These are phyloP conservation scores for Primulina tabacum DNA, from an alignment of 257 asterid genomes.

Conservation along the genomic window DNA sequence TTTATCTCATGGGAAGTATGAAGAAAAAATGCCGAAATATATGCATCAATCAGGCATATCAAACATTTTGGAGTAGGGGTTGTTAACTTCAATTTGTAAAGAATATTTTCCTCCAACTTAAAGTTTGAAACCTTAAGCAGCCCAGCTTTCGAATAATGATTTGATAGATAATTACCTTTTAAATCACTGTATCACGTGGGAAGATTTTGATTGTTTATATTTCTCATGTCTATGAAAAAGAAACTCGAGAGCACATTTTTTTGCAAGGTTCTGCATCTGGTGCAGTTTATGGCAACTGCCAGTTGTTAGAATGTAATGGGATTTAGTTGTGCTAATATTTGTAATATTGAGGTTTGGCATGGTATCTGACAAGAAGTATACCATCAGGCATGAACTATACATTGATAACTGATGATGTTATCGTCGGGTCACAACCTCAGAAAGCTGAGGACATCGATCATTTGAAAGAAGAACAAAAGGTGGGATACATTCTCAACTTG, in stretches of 20 bases:
- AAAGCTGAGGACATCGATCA: conserved; percentile 79
- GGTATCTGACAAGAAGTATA: conserved; percentile 22
- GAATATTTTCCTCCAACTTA: neutral
- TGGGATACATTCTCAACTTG: conserved; percentile 74
- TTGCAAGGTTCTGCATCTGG: neutral
- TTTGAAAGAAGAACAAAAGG: conserved; percentile 65
- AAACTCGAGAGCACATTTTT: neutral
- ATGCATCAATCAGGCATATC: neutral
- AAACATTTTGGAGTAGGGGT: too few relatives aligned
- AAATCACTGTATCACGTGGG: conserved; percentile 14
- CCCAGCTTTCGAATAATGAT: neutral
- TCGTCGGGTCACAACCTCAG: conserved; percentile 96
- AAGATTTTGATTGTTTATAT: neutral
- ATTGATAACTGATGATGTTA: conserved; percentile 70
- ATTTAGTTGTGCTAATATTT: neutral
- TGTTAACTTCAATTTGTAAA: too few relatives aligned
- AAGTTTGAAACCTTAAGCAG: neutral
- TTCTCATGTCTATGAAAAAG: neutral
- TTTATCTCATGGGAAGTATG: neutral
- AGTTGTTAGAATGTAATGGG: neutral
- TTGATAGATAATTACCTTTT: conserved; percentile 8
- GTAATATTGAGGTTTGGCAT: conserved; percentile 6
- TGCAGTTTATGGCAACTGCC: neutral
- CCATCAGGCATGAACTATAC: conserved; percentile 90
- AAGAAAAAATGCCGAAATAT: neutral